Conservation (phyloP, 495 filamentous ascomycete species). For the Penicillium atrosanguineum region DNA sequence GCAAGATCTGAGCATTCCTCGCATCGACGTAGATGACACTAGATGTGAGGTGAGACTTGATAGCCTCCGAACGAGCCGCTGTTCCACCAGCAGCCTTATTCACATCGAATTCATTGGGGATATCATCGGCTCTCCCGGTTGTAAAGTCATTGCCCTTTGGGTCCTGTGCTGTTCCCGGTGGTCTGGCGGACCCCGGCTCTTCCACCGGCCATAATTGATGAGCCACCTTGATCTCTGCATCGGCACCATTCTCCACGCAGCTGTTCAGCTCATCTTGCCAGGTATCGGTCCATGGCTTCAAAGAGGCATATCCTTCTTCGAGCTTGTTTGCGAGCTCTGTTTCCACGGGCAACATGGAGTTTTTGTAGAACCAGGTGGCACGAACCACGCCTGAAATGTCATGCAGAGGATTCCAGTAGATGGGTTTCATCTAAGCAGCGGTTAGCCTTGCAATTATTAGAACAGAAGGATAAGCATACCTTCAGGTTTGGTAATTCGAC, state of each 20-base stretch:
- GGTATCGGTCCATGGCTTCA: slow-evolving; percentile 87
- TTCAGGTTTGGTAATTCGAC: slow-evolving; percentile 53
- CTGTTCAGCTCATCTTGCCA: slow-evolving; percentile 92
- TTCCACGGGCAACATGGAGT: slow-evolving; percentile 89
- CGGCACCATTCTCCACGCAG: slow-evolving; percentile 83
- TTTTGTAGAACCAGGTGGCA: slow-evolving; percentile 96
- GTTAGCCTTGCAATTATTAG: neutral
- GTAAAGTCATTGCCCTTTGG: slow-evolving; percentile 14
- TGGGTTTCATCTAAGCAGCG: slow-evolving; percentile 74
- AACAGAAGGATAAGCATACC: slow-evolving; percentile 21
- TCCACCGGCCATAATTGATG: slow-evolving; percentile 75
- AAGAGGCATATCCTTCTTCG: slow-evolving; percentile 80
- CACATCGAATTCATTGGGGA: slow-evolving; percentile 19
- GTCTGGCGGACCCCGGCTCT: slow-evolving; percentile 32
- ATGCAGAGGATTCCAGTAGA: slow-evolving; percentile 96
- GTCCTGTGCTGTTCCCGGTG: slow-evolving; percentile 24
- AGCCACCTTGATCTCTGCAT: slow-evolving; percentile 86
- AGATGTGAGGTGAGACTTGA: slow-evolving; percentile 59
- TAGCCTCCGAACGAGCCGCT: slow-evolving; percentile 24
- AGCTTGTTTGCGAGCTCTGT: slow-evolving; percentile 87
- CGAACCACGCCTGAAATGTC: slow-evolving; percentile 80
- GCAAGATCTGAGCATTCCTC: slow-evolving; percentile 72
- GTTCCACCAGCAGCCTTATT: slow-evolving; percentile 46
- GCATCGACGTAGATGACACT: slow-evolving; percentile 82
- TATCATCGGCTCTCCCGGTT: slow-evolving; percentile 6